These are phyloP conservation scores for Hypericum perforatum DNA, from an alignment of 345 rosid species.

Conservation along the genomic window DNA sequence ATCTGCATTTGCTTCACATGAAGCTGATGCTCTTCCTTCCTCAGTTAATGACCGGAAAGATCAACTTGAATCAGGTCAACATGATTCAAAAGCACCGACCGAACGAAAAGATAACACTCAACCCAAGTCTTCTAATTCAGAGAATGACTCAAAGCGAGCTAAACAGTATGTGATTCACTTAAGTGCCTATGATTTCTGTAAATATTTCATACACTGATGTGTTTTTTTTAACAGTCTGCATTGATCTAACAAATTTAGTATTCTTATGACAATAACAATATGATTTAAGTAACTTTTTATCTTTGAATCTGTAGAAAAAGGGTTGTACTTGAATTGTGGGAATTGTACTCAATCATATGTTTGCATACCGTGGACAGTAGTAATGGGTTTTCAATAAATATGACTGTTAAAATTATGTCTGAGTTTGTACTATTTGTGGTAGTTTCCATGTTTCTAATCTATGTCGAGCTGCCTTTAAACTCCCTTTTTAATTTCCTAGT, in stretches of 20 bases:
- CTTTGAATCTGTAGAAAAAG: not conserved
- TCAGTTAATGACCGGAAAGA: slow-evolving; percentile 46
- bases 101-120: slow-evolving; percentile 49
- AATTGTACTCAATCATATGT: no score
- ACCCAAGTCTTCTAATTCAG: slow-evolving; percentile 16
- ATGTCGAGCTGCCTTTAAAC: no score
- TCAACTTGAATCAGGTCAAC: slow-evolving; percentile 32
- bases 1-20: slow-evolving; percentile 36
- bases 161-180: slow-evolving; percentile 60
- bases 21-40: slow-evolving; percentile 34
- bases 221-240: not conserved
- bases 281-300: not conserved
- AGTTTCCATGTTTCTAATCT: no score
- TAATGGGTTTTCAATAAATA: no score
- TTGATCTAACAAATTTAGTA: not conserved
- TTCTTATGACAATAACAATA: no score
- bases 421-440: no score
- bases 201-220: not conserved
- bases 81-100: slow-evolving; percentile 42
- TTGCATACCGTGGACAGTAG: no score
- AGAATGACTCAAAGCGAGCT: slow-evolving; percentile 27
- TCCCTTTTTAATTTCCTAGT: no score
- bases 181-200: not conserved
- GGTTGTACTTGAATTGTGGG: no score
- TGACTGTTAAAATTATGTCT: no score